Evolutionary conservation across 768 basidiomycete species (phyloP).

Genomic region (Chalciporus sphaerocephalus): DNA sequence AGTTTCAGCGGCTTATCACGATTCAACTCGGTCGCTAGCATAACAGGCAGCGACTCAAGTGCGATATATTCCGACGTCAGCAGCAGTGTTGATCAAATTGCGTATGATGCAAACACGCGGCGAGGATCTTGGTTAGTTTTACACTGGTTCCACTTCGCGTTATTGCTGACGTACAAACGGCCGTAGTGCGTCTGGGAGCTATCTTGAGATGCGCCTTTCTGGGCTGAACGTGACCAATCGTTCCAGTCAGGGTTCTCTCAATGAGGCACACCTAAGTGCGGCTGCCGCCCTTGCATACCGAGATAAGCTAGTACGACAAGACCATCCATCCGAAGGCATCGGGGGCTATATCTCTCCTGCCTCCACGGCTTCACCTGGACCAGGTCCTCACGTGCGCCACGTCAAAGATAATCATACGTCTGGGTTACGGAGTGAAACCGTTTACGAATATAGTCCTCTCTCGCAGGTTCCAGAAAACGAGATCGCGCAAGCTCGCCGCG

Average conservation of each 20-base stretch:
- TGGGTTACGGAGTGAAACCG: conserved; percentile 20
- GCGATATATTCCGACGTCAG: conserved; percentile 46
- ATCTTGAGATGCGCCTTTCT: conserved; percentile 29
- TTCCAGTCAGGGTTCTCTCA: conserved; percentile 31
- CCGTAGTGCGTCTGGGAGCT: conserved; percentile 27
- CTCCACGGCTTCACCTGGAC: conserved; percentile 41
- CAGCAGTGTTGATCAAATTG: conserved; percentile 32
- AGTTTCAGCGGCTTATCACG: conserved; percentile 47
- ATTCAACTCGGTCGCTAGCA: conserved; percentile 58
- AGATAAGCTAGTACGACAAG: conserved; percentile 26
- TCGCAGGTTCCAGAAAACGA: conserved; percentile 23
- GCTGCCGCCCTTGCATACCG: conserved; percentile 20
- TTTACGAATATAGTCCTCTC: conserved; percentile 26
- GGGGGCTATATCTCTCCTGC: conserved; percentile 41
- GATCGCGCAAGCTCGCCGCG: conserved; percentile 21
- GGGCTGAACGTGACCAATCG: conserved; percentile 30
- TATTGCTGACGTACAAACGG: conserved; percentile 20
- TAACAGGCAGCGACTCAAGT: conserved; percentile 58
- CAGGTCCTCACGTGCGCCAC: conserved; percentile 30
- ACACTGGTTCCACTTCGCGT: conserved; percentile 17
- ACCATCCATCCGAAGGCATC: conserved; percentile 16
- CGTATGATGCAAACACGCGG: conserved; percentile 32
- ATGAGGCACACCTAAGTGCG: conserved; percentile 25
- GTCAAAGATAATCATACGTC: conserved; percentile 22
- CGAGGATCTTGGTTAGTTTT: conserved; percentile 30